Evolutionary conservation across 371 early-diverging fungal genomes (phyloP).

Genomic region (Funneliformis caledonium): DNA sequence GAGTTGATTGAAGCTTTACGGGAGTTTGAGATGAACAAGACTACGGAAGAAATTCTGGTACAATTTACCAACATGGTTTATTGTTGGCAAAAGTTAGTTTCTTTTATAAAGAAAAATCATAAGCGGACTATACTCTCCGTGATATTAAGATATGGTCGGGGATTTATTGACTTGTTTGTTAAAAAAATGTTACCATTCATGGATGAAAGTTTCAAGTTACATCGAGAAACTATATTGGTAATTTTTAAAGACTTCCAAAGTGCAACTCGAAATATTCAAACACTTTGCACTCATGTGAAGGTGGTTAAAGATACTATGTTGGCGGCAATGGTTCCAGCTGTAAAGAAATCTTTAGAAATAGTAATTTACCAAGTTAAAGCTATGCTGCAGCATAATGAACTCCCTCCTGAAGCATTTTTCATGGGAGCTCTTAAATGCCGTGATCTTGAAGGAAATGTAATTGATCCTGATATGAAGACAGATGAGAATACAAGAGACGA

Average conservation of each 20-base stretch:
- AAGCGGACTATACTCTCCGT: conserved; percentile 55
- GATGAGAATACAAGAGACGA: conserved; percentile 42
- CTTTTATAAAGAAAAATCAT: conserved; percentile 61
- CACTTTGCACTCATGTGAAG: conserved; percentile 82
- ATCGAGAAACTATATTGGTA: conserved; percentile 56
- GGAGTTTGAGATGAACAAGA: conserved; percentile 49
- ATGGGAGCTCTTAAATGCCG: conserved; percentile 71
- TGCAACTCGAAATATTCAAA: conserved; percentile 54
- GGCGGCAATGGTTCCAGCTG: conserved; percentile 69
- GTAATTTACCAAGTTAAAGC: conserved; percentile 79
- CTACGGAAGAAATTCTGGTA: conserved; percentile 46
- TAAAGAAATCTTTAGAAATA: conserved; percentile 73
- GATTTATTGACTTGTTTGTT: conserved; percentile 68
- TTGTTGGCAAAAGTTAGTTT: conserved; percentile 59
- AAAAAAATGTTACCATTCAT: conserved; percentile 70
- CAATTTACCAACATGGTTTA: conserved; percentile 53
- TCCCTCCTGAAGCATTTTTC: conserved; percentile 59
- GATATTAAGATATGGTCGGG: conserved; percentile 60
- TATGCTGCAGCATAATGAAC: conserved; percentile 71
- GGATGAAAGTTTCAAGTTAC: conserved; percentile 59
- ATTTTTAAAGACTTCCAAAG: conserved; percentile 50
- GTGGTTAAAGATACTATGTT: conserved; percentile 65
- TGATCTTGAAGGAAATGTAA: conserved; percentile 70
- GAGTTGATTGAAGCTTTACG: conserved; percentile 55
- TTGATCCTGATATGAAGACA: conserved; percentile 72